Percentiles rank a stretch among this genome's conserved stretches.
phyloP scores from a whole-genome alignment of 495 filamentous ascomycete genomes.

The Aspergillus olivimuriae region DNA sequence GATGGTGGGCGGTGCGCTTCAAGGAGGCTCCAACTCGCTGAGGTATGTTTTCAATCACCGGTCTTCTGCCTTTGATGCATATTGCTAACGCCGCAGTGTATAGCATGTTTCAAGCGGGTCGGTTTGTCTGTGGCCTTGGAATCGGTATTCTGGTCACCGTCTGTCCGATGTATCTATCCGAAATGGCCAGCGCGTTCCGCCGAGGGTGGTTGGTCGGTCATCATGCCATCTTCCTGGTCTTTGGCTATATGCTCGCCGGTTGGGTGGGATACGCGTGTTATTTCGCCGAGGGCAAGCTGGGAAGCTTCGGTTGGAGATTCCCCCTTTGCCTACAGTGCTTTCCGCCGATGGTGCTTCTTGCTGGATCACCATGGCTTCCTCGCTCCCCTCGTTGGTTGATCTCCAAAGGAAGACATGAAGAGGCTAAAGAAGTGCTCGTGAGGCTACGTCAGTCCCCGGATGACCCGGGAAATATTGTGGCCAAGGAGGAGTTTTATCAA shows the following conservation, averaged over 20 bases:
- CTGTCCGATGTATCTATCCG: conserved; percentile 41
- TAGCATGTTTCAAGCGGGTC: conserved; percentile 44
- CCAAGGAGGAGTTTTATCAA: conserved; percentile 34
- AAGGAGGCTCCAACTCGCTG: conserved; percentile 36
- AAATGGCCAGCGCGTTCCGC: conserved; percentile 29
- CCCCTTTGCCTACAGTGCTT: conserved; percentile 37
- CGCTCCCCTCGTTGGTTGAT: conserved; percentile 43
- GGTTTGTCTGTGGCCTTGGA: conserved; percentile 43
- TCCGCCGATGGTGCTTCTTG: conserved; percentile 32
- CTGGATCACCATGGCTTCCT: conserved; percentile 34
- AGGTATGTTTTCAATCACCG: conserved; percentile 19
- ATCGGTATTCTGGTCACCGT: conserved; percentile 40
- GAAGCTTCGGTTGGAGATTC: conserved; percentile 40
- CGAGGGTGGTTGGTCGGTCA: conserved; percentile 34
- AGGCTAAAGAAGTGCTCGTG: conserved; percentile 28
- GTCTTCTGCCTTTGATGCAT: not conserved
- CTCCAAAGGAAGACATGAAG: conserved; percentile 29
- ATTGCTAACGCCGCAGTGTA: not conserved
- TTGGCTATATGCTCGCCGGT: conserved; percentile 36
- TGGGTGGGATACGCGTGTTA: conserved; percentile 43
- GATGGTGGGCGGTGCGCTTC: conserved; percentile 40
- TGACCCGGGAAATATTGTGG: conserved; percentile 26
- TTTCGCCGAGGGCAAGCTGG: conserved; percentile 24
- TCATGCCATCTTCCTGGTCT: conserved; percentile 35
- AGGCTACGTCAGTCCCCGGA: conserved; percentile 24